Percentiles rank a stretch among this genome's conserved stretches.
Conservation (phyloP, 192 early-diverging fungal genomes). For the Umbelopsis vinacea region DNA sequence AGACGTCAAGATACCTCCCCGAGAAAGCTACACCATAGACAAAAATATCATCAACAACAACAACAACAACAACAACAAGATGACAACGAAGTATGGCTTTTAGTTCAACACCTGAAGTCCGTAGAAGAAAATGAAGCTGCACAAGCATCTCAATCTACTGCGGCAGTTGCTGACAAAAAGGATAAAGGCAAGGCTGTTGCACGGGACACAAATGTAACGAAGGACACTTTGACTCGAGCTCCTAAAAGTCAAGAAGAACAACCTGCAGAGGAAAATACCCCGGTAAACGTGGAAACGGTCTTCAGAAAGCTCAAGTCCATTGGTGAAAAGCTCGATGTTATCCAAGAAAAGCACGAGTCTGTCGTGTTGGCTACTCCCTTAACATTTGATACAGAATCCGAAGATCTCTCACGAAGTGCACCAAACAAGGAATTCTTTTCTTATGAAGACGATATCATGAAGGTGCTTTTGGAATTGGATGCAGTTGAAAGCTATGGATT, state of each 20-base stretch:
- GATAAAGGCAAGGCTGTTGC: not conserved
- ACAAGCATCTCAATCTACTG: not conserved
- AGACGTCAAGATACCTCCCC: not conserved
- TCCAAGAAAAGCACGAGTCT: constrained; percentile 4
- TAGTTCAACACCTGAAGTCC: not conserved
- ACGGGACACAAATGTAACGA: not conserved
- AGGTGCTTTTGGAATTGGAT: constrained; percentile 35
- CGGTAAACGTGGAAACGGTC: not conserved
- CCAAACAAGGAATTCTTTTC: constrained; percentile 33
- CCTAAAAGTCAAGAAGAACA: not conserved
- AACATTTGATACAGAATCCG: constrained; percentile 15
- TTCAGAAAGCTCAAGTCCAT: not conserved
- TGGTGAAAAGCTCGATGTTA: constrained; percentile 16
- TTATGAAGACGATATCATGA: constrained; percentile 43
- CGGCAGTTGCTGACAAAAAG: not conserved
- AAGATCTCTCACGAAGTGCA: not conserved
- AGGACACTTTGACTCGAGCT: not conserved
- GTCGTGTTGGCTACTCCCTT: not conserved
- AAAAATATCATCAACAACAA: not conserved
- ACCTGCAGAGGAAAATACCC: not conserved
- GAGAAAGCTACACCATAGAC: not conserved
- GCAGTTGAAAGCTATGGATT: constrained; percentile 33
- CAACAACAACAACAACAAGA: not conserved
- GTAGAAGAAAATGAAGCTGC: not conserved
- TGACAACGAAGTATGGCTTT: not conserved